These are phyloP conservation scores for Ophiostoma piceae DNA, from an alignment of 2,329 filamentous ascomycete species.

Conservation along the genomic window DNA sequence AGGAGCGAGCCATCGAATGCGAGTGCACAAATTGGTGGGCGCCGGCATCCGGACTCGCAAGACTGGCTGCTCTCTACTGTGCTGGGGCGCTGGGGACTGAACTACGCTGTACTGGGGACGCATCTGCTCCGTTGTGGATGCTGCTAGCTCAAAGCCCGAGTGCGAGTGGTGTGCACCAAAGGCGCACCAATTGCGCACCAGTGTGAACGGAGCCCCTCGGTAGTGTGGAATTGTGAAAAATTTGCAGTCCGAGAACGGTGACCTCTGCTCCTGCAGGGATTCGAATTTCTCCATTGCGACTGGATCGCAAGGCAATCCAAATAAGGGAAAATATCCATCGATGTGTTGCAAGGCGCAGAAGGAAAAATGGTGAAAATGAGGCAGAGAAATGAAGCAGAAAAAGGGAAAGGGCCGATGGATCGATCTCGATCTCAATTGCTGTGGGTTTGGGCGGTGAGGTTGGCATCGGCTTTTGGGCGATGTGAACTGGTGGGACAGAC, in stretches of 20 bases:
- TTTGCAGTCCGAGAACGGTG: slow-evolving; percentile 13
- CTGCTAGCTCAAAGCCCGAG: not conserved
- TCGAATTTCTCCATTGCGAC: slow-evolving; percentile 7
- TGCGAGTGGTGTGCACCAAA: not conserved
- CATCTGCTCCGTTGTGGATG: not conserved
- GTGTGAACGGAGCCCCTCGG: not conserved
- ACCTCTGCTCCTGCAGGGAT: not conserved
- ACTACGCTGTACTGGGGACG: not conserved
- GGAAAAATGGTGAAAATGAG: not conserved
- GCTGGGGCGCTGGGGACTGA: not conserved
- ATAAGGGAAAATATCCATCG: not conserved
- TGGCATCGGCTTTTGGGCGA: not conserved
- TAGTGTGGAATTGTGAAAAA: slow-evolving; percentile 7
- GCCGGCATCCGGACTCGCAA: not conserved
- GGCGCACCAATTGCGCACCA: not conserved
- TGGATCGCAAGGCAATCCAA: slow-evolving; percentile 10
- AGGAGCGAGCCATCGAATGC: not conserved
- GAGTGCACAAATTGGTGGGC: not conserved
- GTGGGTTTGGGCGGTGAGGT: not conserved
- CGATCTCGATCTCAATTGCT: slow-evolving; percentile 8
- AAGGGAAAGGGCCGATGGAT: not conserved
- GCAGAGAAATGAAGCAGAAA: not conserved
- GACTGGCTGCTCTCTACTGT: not conserved
- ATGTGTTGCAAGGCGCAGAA: not conserved
- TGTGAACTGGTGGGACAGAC: not conserved